Evolutionary conservation across 805 yeast species (phyloP), one percentile per base, ranked within the genome.

Genomic region (Ogataea corticis): DNA sequence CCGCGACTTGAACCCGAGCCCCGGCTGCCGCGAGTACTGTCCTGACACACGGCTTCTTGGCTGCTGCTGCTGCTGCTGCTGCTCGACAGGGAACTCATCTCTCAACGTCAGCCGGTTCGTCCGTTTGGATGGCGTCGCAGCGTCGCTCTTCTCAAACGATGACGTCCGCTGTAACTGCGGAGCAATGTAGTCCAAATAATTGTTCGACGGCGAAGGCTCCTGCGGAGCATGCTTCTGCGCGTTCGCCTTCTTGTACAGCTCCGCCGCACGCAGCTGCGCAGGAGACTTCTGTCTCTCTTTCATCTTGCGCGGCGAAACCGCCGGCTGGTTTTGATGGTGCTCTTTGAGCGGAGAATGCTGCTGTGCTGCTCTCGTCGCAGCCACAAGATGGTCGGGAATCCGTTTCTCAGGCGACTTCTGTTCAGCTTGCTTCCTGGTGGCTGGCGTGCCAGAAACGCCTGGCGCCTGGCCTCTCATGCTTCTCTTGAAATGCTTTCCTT

Each of bases 101-200:
- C 66, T 52, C 17, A 62, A 33, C 10, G 61, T 55, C 12, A 59
- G 34, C 45, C 63, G 54, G 33, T 51, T 11, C 70, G 75, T 15
- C 66, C 60, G 45, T 52, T 13, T 63, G 52, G 54, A 71, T 2
- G 40, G 12, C 10, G 40, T 23, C 2, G 21, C 18, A 12, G 40
- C 49, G 12, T 32, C 40, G 57, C 40, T 70, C 55, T 77, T 82
- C 51, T 78, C 82, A 57, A 78, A 83, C 31, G 88, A 82, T 0
- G 89, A 82, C 41, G 62, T 69, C 57, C 69, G 65, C 56, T 51
- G 42, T 35, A 58, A 38, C 18, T 46, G 45, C 2, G 49, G 45
- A 3, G 44, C 45, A n/a, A 50, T 10, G 32, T 58, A 70, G 30
- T 69, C 67, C 28, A 70, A 67, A 36, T 71, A 70, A 18, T 51